These are phyloP conservation scores for Aspergillus indologenus DNA, from an alignment of 495 filamentous ascomycete genomes.

Conservation along the genomic window DNA sequence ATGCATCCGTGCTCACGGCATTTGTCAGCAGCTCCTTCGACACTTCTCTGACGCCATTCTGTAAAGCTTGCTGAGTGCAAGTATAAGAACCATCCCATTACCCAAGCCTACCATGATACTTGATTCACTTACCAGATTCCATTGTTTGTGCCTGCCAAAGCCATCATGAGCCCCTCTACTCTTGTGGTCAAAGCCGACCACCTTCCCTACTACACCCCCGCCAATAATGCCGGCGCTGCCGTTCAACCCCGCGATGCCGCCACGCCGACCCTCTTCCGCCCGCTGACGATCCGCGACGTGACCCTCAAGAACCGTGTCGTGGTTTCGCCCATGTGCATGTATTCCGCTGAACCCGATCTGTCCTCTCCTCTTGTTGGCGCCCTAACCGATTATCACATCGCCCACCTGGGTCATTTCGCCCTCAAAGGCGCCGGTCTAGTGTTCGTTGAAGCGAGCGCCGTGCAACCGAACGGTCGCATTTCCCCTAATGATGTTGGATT, in stretches of 20 bases:
- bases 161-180: not conserved
- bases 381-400: slow-evolving; percentile 67
- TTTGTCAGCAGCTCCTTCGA: not conserved
- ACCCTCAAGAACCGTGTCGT: slow-evolving; percentile 70
- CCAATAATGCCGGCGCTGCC: slow-evolving; percentile 54
- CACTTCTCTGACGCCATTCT: not conserved
- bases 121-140: not conserved
- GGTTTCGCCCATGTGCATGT: slow-evolving; percentile 59
- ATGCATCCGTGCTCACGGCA: not conserved
- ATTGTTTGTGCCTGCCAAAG: not conserved
- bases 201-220: slow-evolving; percentile 57
- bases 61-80: not conserved
- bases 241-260: slow-evolving; percentile 34
- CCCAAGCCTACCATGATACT: not conserved
- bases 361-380: slow-evolving; percentile 51
- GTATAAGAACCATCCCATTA: not conserved
- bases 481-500: slow-evolving; percentile 66
- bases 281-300: slow-evolving; percentile 62
- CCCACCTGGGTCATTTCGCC: slow-evolving; percentile 60
- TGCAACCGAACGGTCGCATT: slow-evolving; percentile 67
- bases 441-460: slow-evolving; percentile 67
- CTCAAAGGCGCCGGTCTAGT: slow-evolving; percentile 62
- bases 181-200: slow-evolving; percentile 11
- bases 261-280: slow-evolving; percentile 62
- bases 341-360: slow-evolving; percentile 52